These are phyloP conservation scores for Posidonia oceanica DNA, from an alignment of 116 monocot species.

Conservation along the genomic window DNA sequence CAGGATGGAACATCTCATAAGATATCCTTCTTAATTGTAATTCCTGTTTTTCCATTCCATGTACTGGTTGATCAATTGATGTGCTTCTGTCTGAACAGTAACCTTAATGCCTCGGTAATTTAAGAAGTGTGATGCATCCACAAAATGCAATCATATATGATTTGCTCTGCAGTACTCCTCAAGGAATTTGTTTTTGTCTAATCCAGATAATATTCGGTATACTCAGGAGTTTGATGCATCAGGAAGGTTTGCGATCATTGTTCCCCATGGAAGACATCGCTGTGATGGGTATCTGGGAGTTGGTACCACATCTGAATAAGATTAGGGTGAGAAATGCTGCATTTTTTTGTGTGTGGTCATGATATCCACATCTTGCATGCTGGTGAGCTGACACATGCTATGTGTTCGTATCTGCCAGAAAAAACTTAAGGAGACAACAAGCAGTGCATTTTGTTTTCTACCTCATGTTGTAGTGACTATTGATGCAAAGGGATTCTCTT, in stretches of 20 bases:
- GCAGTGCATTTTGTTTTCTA: slow-evolving; percentile 42
- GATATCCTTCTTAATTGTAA: neutral
- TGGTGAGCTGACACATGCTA: neutral
- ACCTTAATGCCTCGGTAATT: too few relatives aligned
- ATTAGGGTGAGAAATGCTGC: slow-evolving; percentile 45
- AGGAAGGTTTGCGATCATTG: slow-evolving; percentile 58
- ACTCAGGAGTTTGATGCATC: slow-evolving; percentile 55
- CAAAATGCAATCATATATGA: neutral
- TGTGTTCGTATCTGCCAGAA: slow-evolving; percentile 23
- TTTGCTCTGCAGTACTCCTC: neutral
- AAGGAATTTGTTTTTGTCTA: neutral
- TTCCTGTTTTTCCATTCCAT: neutral
- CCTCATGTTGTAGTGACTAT: slow-evolving; percentile 92
- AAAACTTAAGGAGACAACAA: slow-evolving; percentile 42
- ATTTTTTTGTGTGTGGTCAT: slow-evolving; percentile 9
- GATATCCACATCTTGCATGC: slow-evolving; percentile 5
- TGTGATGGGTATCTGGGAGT: slow-evolving; percentile 91
- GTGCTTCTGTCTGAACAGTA: too few relatives aligned
- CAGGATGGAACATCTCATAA: neutral
- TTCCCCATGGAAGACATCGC: slow-evolving; percentile 96
- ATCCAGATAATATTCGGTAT: neutral
- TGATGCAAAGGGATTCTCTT: slow-evolving; percentile 94
- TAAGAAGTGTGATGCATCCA: too few relatives aligned
- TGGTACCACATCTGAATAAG: slow-evolving; percentile 65
- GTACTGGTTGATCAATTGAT: neutral